These are phyloP conservation scores for Suillus ampliporus DNA, from an alignment of 768 basidiomycete genomes.

Conservation along the genomic window DNA sequence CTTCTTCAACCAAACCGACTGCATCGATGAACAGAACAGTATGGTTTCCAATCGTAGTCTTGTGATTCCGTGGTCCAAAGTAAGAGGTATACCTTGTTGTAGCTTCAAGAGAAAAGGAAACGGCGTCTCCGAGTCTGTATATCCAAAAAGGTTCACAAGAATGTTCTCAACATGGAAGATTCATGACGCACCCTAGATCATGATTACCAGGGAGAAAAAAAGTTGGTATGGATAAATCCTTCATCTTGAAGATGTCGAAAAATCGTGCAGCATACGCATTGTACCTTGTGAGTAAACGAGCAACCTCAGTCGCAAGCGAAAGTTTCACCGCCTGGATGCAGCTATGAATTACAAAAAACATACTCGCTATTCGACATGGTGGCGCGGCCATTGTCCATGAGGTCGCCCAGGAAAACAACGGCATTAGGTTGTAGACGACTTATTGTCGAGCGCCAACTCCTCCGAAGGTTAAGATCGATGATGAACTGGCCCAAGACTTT, in stretches of 20 bases:
- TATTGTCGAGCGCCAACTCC: slow-evolving; percentile 78
- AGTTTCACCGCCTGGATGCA: neutral
- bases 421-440: slow-evolving; percentile 62
- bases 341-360: slow-evolving; percentile 36
- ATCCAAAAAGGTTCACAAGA: slow-evolving; percentile 12
- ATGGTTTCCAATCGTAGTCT: slow-evolving; percentile 70
- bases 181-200: slow-evolving; percentile 70
- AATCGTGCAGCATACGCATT: slow-evolving; percentile 71
- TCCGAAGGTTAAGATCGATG: slow-evolving; percentile 83
- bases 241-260: slow-evolving; percentile 65
- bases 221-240: slow-evolving; percentile 50
- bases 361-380: slow-evolving; percentile 72
- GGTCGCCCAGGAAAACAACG: slow-evolving; percentile 87
- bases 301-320: slow-evolving; percentile 14
- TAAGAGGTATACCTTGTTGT: slow-evolving; percentile 66
- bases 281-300: slow-evolving; percentile 58
- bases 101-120: slow-evolving; percentile 47
- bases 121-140: slow-evolving; percentile 34
- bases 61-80: slow-evolving; percentile 77
- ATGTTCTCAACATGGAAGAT: slow-evolving; percentile 10
- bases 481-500: slow-evolving; percentile 66
- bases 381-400: slow-evolving; percentile 86
- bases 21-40: slow-evolving; percentile 76
- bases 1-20: slow-evolving; percentile 76
- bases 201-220: slow-evolving; percentile 91